Evolutionary conservation across 176 grass and related monocot species (phyloP).

Genomic region (Ampelocalamus luodianensis): DNA sequence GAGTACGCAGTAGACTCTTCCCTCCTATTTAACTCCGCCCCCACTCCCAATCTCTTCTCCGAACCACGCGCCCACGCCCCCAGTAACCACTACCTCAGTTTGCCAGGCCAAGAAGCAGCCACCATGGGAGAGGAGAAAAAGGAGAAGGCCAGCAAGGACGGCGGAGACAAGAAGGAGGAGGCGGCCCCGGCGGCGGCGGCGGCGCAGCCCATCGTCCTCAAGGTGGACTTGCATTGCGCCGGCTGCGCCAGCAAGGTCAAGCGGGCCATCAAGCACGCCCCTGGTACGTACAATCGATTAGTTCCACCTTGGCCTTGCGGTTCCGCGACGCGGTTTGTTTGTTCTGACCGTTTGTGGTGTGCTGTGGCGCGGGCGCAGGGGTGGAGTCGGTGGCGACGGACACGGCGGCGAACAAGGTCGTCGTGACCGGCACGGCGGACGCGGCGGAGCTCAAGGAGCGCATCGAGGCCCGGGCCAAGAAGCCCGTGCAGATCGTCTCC

Average conservation of each 20-base stretch:
- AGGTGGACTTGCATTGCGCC: constrained; percentile 82
- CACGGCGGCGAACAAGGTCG: constrained; percentile 55
- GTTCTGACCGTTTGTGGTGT: not conserved
- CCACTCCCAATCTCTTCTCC: constrained; percentile 5
- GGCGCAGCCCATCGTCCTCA: constrained; percentile 53
- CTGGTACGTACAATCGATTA: constrained; percentile 33
- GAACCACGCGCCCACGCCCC: constrained; percentile 6
- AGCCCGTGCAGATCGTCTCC: constrained; percentile 71
- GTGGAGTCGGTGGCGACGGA: constrained; percentile 55
- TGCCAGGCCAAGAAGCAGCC: not conserved
- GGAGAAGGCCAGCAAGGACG: constrained; percentile 3
- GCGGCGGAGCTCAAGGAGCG: constrained; percentile 63
- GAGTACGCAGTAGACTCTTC: not conserved
- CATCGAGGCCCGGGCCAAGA: constrained; percentile 59
- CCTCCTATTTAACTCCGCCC: constrained; percentile 51
- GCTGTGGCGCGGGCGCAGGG: constrained; percentile 14
- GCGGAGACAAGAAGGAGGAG: constrained; percentile 41
- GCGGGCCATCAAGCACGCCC: constrained; percentile 53
- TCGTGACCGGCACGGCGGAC: constrained; percentile 60
- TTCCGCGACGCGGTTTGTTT: not conserved
- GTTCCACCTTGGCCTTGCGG: not conserved
- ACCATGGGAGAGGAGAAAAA: constrained; percentile 52
- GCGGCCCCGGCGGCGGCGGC: not conserved
- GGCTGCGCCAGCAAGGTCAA: constrained; percentile 74
- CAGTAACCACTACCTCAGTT: not conserved